A percentile compares a stretch with the other conserved stretches of the same genome.
Conservation (phyloP, 345 rosid species). For the Populus simonii region DNA sequence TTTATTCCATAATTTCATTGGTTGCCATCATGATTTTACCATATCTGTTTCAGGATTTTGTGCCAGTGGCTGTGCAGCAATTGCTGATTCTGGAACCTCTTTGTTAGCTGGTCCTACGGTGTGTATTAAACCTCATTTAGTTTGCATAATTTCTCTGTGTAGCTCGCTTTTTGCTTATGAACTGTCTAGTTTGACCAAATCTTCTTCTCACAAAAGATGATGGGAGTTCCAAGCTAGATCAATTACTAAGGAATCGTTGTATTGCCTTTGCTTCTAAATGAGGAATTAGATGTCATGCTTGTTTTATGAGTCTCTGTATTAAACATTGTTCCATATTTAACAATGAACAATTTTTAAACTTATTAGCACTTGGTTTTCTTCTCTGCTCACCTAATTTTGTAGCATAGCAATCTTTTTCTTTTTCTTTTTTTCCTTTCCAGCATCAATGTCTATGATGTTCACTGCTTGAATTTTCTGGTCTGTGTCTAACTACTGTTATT, state of each 20-base stretch:
- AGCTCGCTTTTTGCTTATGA: background rate
- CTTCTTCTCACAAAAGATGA: background rate
- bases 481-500: background rate
- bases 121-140: conserved; percentile 14
- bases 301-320: background rate
- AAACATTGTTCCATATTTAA: background rate
- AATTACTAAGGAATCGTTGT: background rate
- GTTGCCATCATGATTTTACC: conserved; percentile 2
- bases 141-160: background rate
- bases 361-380: background rate
- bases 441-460: too few relatives aligned
- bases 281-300: background rate
- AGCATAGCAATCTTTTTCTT: background rate
- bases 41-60: conserved; percentile 47
- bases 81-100: conserved; percentile 99
- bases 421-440: too few relatives aligned
- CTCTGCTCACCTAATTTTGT: background rate
- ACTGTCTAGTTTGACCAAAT: background rate
- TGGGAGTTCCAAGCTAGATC: background rate
- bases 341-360: background rate
- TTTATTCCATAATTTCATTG: background rate
- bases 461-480: background rate
- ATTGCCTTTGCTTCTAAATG: background rate
- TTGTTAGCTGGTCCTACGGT: conserved; percentile 91
- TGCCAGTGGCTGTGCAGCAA: conserved; percentile 65